These are phyloP conservation scores for Nicotiana obtusifolia DNA, from an alignment of 257 asterid species.

Conservation along the genomic window DNA sequence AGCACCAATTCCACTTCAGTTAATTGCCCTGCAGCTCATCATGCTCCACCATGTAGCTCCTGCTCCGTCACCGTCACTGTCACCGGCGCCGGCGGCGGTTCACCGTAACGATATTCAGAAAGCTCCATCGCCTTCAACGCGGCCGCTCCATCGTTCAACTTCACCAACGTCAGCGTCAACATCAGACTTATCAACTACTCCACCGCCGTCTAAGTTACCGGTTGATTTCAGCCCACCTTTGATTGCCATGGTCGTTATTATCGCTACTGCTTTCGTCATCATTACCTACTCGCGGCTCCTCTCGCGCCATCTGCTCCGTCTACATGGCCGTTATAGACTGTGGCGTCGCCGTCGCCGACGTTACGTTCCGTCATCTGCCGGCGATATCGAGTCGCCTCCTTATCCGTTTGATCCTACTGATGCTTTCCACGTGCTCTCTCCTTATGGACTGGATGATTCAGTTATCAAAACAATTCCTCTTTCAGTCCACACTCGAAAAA, in stretches of 20 bases:
- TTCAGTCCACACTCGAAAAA: conserved; percentile 51
- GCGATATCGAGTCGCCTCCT: conserved; percentile 74
- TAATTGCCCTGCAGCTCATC: conserved; percentile 20
- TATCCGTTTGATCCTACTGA: conserved; percentile 53
- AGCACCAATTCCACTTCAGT: conserved; percentile 20
- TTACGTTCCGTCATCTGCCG: conserved; percentile 62
- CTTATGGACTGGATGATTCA: conserved; percentile 85
- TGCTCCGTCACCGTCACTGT: conserved; percentile 21
- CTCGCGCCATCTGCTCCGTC: conserved; percentile 57
- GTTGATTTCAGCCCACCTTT: conserved; percentile 91
- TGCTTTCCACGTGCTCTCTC: conserved; percentile 69
- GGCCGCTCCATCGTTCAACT: conserved; percentile 5
- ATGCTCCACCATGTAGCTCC: conserved; percentile 39
- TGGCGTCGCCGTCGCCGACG: conserved; percentile 77
- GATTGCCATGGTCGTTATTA: conserved; percentile 82
- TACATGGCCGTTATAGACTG: conserved; percentile 57
- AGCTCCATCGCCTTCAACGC: conserved; percentile 6
- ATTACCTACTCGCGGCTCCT: conserved; percentile 87
- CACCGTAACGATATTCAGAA: not conserved
- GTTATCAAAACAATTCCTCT: conserved; percentile 80
- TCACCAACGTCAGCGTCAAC: conserved; percentile 12
- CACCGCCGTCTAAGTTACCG: conserved; percentile 57
- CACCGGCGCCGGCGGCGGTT: conserved; percentile 19
- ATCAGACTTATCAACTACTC: conserved; percentile 14
- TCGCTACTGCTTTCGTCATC: conserved; percentile 76